Base-by-base conservation (phyloP, 805 yeast species). In the Clavispora asparagi region DNA sequence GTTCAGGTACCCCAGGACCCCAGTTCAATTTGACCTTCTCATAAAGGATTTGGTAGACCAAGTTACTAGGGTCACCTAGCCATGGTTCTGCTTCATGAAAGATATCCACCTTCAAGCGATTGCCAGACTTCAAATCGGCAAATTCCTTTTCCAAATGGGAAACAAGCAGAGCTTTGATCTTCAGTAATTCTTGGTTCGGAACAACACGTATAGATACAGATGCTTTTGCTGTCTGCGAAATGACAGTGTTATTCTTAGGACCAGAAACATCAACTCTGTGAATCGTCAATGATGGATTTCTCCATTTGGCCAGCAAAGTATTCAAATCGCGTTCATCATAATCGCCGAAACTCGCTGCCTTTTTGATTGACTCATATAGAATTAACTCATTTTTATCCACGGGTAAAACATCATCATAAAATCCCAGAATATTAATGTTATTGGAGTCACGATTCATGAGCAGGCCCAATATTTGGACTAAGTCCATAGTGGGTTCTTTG, bases 31-130 rank as follows among this genome's bases (percentile, higher is more conserved):
- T 66, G 29, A 92, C 71, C 42, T 86, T 88, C 23, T 78, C 68
- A 45, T 76, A 73, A 31, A 94, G 68, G 8, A 85, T 74, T 55
- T 79, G 74, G 62, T 87, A 94, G 1, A 91, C 88, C 38, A 74
- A 74, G 58, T 87, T 90, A 12, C 73, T 65, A 12, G 91, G 85
- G 55, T 94, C 90, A 5, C 97, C 98, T 9, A 92, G 68, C 99
- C 99, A 92, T 2, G 97, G 95, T 57, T 91, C 97, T 0, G 96
- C 96, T 59, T 86, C 92, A 58, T 89, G 90, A 48, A 83, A 75
- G 37, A 91, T 75, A 23, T 76, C 71, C 17, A 91, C 67, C 11
- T 66, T 62, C 32, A 92, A 57, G 27, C 76, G 74, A 62, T 94
- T 94, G 6, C 76, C 78, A 0, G 94, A 77, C 2, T 71, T 57